phyloP scores from a whole-genome alignment of 1,284 basidiomycete genomes.

The Austroboletus rostrupii region DNA sequence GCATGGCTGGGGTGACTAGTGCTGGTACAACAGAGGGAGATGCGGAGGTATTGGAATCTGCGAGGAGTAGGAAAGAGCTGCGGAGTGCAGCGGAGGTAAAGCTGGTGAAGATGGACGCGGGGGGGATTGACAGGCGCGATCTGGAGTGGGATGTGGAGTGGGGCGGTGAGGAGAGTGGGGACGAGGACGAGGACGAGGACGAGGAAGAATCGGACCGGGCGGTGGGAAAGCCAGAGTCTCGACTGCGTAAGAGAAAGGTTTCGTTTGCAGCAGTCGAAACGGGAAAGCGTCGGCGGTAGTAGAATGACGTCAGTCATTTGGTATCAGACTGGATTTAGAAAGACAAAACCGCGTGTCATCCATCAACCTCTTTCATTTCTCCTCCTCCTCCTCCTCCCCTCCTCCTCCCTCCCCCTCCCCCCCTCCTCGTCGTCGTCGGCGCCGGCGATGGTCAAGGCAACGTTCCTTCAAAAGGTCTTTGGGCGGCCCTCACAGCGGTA shows the following conservation, averaged over 20 bases:
- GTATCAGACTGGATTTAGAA: constrained; percentile 24
- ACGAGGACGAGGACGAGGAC: constrained; percentile 34
- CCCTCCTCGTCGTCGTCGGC: constrained; percentile 1
- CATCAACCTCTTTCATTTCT: constrained; percentile 11
- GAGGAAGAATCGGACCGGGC: constrained; percentile 28
- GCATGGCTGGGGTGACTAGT: constrained; percentile 47
- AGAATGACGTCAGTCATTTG: constrained; percentile 21
- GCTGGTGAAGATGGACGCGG: constrained; percentile 54
- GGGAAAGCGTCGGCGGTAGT: constrained; percentile 2
- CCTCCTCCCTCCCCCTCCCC: neutral
- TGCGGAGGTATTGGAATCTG: constrained; percentile 42
- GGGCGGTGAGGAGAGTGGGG: constrained; percentile 35
- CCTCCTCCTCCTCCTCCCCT: neutral
- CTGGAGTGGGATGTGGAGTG: constrained; percentile 56
- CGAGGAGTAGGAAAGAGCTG: constrained; percentile 59
- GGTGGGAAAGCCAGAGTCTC: neutral
- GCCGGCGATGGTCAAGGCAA: constrained; percentile 28
- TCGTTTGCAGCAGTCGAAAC: constrained; percentile 2
- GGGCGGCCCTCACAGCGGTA: constrained; percentile 30
- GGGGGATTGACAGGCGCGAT: constrained; percentile 51
- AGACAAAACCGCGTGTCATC: constrained; percentile 20
- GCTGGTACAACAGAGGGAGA: constrained; percentile 35
- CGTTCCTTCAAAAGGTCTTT: constrained; percentile 29
- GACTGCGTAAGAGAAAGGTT: constrained; percentile 3
- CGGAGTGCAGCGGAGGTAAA: constrained; percentile 49